Conservation (phyloP, 768 basidiomycete species). For the Hydnomerulius pinastri region DNA sequence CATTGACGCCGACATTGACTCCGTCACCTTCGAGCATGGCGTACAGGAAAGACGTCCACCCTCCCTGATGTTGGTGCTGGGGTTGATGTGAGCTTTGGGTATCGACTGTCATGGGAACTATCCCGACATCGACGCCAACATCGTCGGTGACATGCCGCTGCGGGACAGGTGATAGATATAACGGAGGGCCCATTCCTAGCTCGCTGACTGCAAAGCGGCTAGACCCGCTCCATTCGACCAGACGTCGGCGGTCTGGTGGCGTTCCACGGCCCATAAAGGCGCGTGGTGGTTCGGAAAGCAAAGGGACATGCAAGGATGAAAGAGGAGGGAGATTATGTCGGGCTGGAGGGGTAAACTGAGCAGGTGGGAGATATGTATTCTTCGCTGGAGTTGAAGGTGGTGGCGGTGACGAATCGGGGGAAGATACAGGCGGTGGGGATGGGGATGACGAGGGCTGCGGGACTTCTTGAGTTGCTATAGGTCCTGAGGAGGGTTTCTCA, state of each 20-base stretch:
- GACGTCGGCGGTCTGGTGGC: slow-evolving; percentile 30
- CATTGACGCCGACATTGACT: slow-evolving; percentile 11
- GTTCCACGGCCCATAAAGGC: slow-evolving; percentile 38
- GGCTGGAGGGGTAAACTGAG: slow-evolving; percentile 4
- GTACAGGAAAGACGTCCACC: slow-evolving; percentile 36
- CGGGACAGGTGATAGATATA: slow-evolving; percentile 26
- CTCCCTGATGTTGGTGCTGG: slow-evolving; percentile 18
- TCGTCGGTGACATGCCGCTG: slow-evolving; percentile 17
- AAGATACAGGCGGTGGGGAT: not conserved
- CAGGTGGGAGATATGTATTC: slow-evolving; percentile 6
- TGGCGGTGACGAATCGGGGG: not conserved
- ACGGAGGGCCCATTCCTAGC: slow-evolving; percentile 24
- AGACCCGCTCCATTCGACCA: slow-evolving; percentile 31
- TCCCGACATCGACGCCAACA: slow-evolving; percentile 5
- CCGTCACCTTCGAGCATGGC: slow-evolving; percentile 36
- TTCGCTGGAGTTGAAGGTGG: slow-evolving; percentile 7
- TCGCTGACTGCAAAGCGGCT: slow-evolving; percentile 12
- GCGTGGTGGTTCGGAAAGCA: slow-evolving; percentile 33
- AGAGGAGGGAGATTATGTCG: slow-evolving; percentile 21
- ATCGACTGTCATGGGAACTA: slow-evolving; percentile 26
- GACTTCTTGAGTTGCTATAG: not conserved
- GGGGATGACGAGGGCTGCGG: not conserved
- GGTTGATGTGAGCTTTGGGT: slow-evolving; percentile 9
- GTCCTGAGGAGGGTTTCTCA: not conserved
- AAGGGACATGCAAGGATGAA: slow-evolving; percentile 32